Conservation (phyloP, 495 filamentous ascomycete genomes). For the Articulospora tetracladia region DNA sequence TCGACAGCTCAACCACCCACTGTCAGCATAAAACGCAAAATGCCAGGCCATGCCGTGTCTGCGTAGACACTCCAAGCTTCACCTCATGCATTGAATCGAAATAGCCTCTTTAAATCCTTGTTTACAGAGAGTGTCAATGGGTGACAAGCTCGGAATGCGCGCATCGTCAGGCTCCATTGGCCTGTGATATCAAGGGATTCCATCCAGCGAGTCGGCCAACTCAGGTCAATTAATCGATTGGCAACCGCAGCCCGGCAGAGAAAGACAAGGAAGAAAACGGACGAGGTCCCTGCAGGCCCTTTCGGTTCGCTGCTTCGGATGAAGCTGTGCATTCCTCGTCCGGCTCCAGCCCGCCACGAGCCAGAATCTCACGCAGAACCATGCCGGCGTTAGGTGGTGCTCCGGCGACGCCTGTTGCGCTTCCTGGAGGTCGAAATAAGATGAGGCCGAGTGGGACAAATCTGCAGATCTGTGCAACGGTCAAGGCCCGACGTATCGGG, state of each 20-base stretch:
- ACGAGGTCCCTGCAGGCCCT: not conserved
- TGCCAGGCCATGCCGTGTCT: too few relatives aligned
- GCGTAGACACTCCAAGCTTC: too few relatives aligned
- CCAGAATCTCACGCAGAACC: not conserved
- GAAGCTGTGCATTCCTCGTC: not conserved
- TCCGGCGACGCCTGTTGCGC: not conserved
- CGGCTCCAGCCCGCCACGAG: not conserved
- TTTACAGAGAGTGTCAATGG: too few relatives aligned
- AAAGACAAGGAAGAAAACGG: not conserved
- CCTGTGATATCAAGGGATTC: not conserved
- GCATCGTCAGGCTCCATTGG: not conserved
- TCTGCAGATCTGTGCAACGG: constrained; percentile 16
- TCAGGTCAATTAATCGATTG: not conserved
- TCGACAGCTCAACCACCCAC: too few relatives aligned
- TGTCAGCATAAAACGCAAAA: too few relatives aligned
- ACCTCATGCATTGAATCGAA: too few relatives aligned
- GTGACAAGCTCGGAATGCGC: not conserved
- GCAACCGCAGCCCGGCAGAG: not conserved
- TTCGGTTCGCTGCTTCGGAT: not conserved
- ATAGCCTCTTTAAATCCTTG: too few relatives aligned
- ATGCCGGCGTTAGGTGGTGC: not conserved
- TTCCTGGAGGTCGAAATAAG: constrained; percentile 11
- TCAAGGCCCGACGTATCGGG: not conserved
- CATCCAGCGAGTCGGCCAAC: not conserved
- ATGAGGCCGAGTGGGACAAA: constrained; percentile 9